Evolutionary conservation across 345 rosid genomes (phyloP).

Genomic region (Angophora floribunda): DNA sequence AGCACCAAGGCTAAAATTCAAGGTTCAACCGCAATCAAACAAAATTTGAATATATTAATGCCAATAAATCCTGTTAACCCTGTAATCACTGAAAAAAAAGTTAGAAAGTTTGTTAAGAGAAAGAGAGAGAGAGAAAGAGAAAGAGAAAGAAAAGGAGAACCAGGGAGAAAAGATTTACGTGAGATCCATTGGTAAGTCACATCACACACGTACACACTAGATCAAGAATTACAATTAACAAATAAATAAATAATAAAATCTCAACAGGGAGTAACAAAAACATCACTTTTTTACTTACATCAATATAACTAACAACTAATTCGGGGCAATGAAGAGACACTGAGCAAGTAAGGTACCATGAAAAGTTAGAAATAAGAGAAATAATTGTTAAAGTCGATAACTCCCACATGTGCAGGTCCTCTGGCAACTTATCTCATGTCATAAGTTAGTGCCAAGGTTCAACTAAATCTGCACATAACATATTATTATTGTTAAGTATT

Average conservation of each 20-base stretch:
- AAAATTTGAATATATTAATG: not conserved
- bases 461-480: not conserved
- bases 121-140: not conserved
- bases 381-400: not conserved
- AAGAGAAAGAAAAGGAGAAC: not conserved
- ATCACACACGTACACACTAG: not conserved
- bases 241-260: not conserved
- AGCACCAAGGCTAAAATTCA: not conserved
- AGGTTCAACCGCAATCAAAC: not conserved
- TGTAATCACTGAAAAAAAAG: not conserved
- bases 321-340: not conserved
- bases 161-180: not conserved
- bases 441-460: not conserved
- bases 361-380: not conserved
- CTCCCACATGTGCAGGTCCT: not conserved
- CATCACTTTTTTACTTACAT: not conserved
- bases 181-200: not conserved
- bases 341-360: not conserved
- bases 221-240: not conserved
- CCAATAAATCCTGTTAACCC: not conserved
- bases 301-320: not conserved
- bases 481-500: not conserved
- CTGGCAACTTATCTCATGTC: not conserved
- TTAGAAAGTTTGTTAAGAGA: not conserved
- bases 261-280: not conserved